These are phyloP conservation scores for Vicia villosa DNA, from an alignment of 306 rosid species.

Conservation along the genomic window DNA sequence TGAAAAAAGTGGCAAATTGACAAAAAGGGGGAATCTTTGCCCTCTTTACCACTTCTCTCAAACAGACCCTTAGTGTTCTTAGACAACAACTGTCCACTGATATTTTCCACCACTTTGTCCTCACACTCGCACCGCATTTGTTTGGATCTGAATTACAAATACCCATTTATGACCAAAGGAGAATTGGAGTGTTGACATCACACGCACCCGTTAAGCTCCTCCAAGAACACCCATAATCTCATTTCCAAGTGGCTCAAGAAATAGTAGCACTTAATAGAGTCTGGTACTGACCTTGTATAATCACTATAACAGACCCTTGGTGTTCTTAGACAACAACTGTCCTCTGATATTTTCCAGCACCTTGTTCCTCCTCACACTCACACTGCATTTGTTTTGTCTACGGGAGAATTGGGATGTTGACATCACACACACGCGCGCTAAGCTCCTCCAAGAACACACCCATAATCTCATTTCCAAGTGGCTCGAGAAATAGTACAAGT, in stretches of 20 bases:
- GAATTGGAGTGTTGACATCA: slow-evolving; percentile 15
- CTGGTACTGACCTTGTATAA: slow-evolving; percentile 8
- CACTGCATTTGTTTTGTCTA: slow-evolving; percentile 23
- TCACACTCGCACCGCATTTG: slow-evolving; percentile 19
- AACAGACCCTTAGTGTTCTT: slow-evolving; percentile 45
- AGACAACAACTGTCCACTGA: slow-evolving; percentile 19
- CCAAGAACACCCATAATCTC: slow-evolving; percentile 15
- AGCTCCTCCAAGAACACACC: slow-evolving; percentile 15
- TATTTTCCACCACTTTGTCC: slow-evolving; percentile 17
- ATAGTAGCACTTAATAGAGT: slow-evolving; percentile 16
- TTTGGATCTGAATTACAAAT: slow-evolving; percentile 26
- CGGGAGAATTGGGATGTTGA: slow-evolving; percentile 19
- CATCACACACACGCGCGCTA: neutral
- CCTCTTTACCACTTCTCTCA: slow-evolving; percentile 44
- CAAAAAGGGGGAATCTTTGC: slow-evolving; percentile 30
- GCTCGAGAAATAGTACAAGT: slow-evolving; percentile 21
- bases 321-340: slow-evolving; percentile 34
- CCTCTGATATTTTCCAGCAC: slow-evolving; percentile 20
- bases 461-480: slow-evolving; percentile 23
- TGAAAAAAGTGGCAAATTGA: slow-evolving; percentile 44
- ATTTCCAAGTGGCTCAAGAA: slow-evolving; percentile 23
- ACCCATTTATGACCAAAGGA: slow-evolving; percentile 25
- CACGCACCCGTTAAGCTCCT: slow-evolving; percentile 1
- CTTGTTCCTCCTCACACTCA: neutral
- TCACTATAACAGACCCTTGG: slow-evolving; percentile 38